These are phyloP conservation scores for Stachybotrys chlorohalonatus DNA, from an alignment of 2,329 filamentous ascomycete species.

Conservation along the genomic window DNA sequence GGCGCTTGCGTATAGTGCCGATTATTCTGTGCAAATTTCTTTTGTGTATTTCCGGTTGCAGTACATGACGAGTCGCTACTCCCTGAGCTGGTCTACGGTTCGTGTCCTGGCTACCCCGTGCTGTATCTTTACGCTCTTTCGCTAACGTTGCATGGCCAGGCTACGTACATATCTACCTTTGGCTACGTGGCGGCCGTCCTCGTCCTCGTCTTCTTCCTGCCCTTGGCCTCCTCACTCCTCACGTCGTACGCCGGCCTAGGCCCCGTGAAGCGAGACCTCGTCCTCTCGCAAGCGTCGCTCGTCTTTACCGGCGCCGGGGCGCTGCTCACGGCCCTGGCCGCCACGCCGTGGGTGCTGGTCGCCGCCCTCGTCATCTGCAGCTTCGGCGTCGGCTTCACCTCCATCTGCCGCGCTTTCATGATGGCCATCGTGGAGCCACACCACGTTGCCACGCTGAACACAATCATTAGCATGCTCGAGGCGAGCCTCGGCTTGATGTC, in stretches of 20 bases:
- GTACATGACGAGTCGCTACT: slow-evolving; percentile 42
- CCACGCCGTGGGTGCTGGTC: slow-evolving; percentile 23
- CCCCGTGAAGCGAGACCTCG: slow-evolving; percentile 28
- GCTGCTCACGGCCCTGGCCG: slow-evolving; percentile 27
- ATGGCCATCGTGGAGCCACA: slow-evolving; percentile 44
- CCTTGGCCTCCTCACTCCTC: slow-evolving; percentile 21
- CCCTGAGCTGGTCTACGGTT: slow-evolving; percentile 36
- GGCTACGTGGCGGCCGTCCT: slow-evolving; percentile 26
- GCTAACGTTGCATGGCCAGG: slow-evolving; percentile 12
- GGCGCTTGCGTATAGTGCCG: slow-evolving; percentile 20
- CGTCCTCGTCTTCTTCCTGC: slow-evolving; percentile 28
- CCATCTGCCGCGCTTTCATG: slow-evolving; percentile 39
- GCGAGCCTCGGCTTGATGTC: slow-evolving; percentile 36
- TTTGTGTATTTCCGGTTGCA: slow-evolving; percentile 33
- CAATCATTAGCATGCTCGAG: slow-evolving; percentile 40
- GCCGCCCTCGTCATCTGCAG: slow-evolving; percentile 33
- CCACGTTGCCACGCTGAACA: slow-evolving; percentile 45
- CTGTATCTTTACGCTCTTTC: not conserved
- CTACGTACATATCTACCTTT: slow-evolving; percentile 31
- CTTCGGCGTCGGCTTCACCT: slow-evolving; percentile 32
- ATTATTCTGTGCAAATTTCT: slow-evolving; percentile 18
- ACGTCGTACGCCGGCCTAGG: slow-evolving; percentile 18
- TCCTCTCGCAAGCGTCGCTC: slow-evolving; percentile 25
- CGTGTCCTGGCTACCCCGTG: slow-evolving; percentile 2
- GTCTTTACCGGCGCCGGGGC: slow-evolving; percentile 21